These are phyloP conservation scores for Zelopaecilomyces penicillatus DNA, from an alignment of 2,329 filamentous ascomycete species.

Conservation along the genomic window DNA sequence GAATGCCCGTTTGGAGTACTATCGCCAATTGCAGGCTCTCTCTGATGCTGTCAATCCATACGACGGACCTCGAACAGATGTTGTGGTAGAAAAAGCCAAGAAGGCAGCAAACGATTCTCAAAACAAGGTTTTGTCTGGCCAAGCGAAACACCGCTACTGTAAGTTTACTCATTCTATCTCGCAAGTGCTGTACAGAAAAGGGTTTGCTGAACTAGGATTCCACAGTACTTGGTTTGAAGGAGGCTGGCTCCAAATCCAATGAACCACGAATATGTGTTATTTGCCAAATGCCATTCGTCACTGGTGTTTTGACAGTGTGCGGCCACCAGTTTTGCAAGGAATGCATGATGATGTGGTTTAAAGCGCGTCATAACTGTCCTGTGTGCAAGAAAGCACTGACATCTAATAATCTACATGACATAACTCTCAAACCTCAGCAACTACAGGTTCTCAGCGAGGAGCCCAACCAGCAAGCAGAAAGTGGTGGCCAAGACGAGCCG, in stretches of 20 bases:
- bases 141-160: conserved; percentile 70
- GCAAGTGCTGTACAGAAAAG: no score
- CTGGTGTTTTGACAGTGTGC: conserved; percentile 78
- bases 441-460: conserved; percentile 50
- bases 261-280: conserved; percentile 73
- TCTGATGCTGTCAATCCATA: conserved; percentile 78
- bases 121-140: conserved; percentile 51
- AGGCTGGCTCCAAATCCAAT: conserved; percentile 52
- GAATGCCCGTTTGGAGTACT: conserved; percentile 83
- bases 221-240: conserved; percentile 44
- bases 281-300: conserved; percentile 66
- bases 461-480: background rate
- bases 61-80: conserved; percentile 53
- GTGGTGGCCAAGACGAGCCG: conserved; percentile 4
- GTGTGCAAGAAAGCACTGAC: conserved; percentile 68
- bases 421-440: conserved; percentile 71
- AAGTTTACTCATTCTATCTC: conserved; percentile 18
- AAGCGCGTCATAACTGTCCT: conserved; percentile 66
- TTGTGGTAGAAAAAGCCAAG: conserved; percentile 26
- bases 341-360: conserved; percentile 75
- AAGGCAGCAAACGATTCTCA: conserved; percentile 34
- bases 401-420: conserved; percentile 67
- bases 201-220: background rate
- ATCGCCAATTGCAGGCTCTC: conserved; percentile 81
- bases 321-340: conserved; percentile 89